Base-by-base conservation (phyloP, 176 grass and related monocot species). In the Lolium multiflorum region DNA sequence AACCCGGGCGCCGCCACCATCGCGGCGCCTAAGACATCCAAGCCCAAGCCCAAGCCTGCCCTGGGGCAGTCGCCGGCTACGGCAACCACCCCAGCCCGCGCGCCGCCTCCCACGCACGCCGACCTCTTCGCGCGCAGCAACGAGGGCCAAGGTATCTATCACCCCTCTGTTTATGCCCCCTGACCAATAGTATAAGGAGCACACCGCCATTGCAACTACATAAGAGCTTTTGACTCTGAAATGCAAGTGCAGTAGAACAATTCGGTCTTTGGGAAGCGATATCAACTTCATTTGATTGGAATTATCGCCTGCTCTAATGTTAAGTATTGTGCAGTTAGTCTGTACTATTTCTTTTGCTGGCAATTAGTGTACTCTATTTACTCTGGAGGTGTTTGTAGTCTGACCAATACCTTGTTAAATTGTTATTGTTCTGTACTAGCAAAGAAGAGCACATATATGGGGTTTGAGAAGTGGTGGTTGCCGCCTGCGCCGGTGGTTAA, bases 381-480 rank as follows among this genome's bases (percentile, higher is more conserved):
- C 46, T 16, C 17, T 10, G 25, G 18, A 22, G 51, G 11, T 38
- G 13, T 65, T 60, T 66, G 47, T 28, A 65, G 61, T 51, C 73
- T 74, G 16, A 54, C 76, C 22, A 24, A 0, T 83, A 78, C 57
- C 62, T 71, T 28, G 64, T 10, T 76, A 7, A 7, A 4, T 5
- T 79, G n/a, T 82, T 75, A 62, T 77, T 84, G 50, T 44, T 69
- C 69, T 26, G 70, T 26, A 89, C 82, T 38, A 81, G 60, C 87
- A 82, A 90, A 90, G 78, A 83, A 89, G 57, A 91, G 85, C 75
- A 90, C 89, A 6, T 94, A 86, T 56, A 86, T 98, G 90, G 96
- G 96, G 49, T 96, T 91, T 73, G 96, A 98, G 71, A 95, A 89
- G 71, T 94, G 94, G 94, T 89, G 96, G 93, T 69, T 98, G 62